Conservation (phyloP, 768 basidiomycete species). For the Daedalea quercina region DNA sequence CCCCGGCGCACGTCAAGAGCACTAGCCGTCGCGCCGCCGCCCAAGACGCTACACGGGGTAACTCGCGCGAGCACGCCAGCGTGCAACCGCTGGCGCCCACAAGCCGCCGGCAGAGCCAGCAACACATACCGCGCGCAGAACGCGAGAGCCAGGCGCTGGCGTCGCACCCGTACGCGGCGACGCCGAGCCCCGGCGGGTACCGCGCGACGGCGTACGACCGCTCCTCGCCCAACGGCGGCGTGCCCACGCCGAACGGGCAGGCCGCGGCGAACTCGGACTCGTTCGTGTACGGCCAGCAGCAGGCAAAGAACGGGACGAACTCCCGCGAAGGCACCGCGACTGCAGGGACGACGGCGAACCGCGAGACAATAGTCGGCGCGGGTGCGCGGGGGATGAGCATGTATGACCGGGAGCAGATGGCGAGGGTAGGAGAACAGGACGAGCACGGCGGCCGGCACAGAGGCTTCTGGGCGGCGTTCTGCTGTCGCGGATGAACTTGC, state of each 20-base stretch:
- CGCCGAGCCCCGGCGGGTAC: conserved; percentile 51
- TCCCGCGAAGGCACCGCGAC: conserved; percentile 47
- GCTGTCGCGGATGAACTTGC: conserved; percentile 51
- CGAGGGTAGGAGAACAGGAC: conserved; percentile 49
- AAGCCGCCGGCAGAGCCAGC: conserved; percentile 64
- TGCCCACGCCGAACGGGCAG: conserved; percentile 30
- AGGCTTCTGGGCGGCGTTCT: conserved; percentile 59
- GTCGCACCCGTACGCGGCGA: conserved; percentile 69
- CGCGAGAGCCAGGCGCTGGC: conserved; percentile 37
- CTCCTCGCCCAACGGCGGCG: conserved; percentile 29
- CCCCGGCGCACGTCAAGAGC: conserved; percentile 60
- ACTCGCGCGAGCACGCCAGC: conserved; percentile 41
- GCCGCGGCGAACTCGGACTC: conserved; percentile 49
- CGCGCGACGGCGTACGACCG: conserved; percentile 51
- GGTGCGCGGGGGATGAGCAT: conserved; percentile 49
- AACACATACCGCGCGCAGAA: conserved; percentile 26
- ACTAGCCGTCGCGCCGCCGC: conserved; percentile 40
- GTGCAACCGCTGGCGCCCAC: conserved; percentile 63
- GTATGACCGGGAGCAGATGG: conserved; percentile 63
- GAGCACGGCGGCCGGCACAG: conserved; percentile 52
- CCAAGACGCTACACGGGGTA: conserved; percentile 46
- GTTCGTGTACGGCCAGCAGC: conserved; percentile 55
- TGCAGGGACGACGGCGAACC: conserved; percentile 27
- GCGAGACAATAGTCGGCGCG: conserved; percentile 30
- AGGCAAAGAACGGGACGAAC: conserved; percentile 40